phyloP scores from a whole-genome alignment of 768 basidiomycete species.

The Suillus variegatus region DNA sequence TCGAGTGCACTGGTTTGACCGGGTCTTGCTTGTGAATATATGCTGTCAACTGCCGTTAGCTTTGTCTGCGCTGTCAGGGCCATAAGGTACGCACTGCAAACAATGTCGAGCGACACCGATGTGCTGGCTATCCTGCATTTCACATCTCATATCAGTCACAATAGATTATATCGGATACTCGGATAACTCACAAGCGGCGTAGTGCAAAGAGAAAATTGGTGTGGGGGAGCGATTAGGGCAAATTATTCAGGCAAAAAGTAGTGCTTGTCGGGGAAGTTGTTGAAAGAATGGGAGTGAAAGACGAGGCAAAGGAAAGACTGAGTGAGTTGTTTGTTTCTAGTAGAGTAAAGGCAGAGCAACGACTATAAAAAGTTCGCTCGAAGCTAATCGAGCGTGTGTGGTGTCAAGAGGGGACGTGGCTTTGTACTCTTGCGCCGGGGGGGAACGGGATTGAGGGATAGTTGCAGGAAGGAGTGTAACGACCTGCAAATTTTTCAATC shows the following conservation, averaged over 20 bases:
- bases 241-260: constrained; percentile 17
- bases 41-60: neutral
- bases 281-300: constrained; percentile 25
- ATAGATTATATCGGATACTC: constrained; percentile 1
- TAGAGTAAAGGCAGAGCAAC: constrained; percentile 28
- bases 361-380: constrained; percentile 44
- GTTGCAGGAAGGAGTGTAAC: constrained; percentile 10
- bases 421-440: constrained; percentile 28
- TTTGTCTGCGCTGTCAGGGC: neutral
- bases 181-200: constrained; percentile 21
- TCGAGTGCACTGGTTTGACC: constrained; percentile 19
- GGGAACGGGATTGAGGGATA: constrained; percentile 17
- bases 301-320: constrained; percentile 38
- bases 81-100: constrained; percentile 3
- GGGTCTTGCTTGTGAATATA: constrained; percentile 3
- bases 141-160: constrained; percentile 10
- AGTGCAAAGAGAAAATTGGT: constrained; percentile 6
- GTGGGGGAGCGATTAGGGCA: constrained; percentile 23
- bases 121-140: constrained; percentile 8
- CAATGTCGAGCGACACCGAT: neutral
- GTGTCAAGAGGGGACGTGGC: constrained; percentile 26
- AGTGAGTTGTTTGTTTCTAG: constrained; percentile 24
- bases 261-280: constrained; percentile 14
- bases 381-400: constrained; percentile 53
- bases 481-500: constrained; percentile 52